A percentile compares a stretch with the other conserved stretches of the same genome.
Conservation (phyloP, 208 protist species). For the Angomonas ambiguus region DNA sequence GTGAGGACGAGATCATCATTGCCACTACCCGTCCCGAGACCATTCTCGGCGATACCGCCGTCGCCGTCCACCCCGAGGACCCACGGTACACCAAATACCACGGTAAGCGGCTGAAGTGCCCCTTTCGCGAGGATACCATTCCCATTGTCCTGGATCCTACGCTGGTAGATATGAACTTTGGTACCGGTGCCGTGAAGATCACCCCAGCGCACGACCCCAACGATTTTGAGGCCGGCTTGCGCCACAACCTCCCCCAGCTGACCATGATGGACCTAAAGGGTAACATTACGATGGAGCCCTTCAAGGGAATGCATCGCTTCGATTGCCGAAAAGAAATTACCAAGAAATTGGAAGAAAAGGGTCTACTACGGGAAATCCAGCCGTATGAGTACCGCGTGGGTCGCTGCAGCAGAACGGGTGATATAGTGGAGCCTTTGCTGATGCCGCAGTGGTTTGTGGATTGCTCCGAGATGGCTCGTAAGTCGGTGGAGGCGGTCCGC, state of each 20-base stretch:
- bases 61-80: conserved; percentile 98
- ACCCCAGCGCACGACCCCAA: conserved; percentile 99
- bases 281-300: conserved; percentile 88
- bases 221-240: conserved; percentile 97
- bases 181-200: conserved; percentile 97
- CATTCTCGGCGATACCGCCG: conserved; percentile 98
- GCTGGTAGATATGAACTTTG: conserved; percentile 98
- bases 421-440: conserved; percentile 99
- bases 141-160: conserved; percentile 96
- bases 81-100: conserved; percentile 94
- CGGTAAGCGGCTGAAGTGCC: conserved; percentile 95
- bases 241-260: conserved; percentile 95
- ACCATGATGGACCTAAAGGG: conserved; percentile 97
- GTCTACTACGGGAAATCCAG: conserved; percentile 87
- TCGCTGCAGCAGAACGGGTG: conserved; percentile 95
- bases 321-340: conserved; percentile 91
- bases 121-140: conserved; percentile 93
- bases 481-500: conserved; percentile 78
- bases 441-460: conserved; percentile 99
- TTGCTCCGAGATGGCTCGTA: conserved; percentile 86
- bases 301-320: conserved; percentile 96
- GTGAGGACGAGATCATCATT: conserved; percentile 92
- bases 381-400: conserved; percentile 95
- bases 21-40: conserved; percentile 99
- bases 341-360: conserved; percentile 88